These are phyloP conservation scores for Tubosaeta brunneosetosa DNA, from an alignment of 768 basidiomycete genomes.

Conservation along the genomic window DNA sequence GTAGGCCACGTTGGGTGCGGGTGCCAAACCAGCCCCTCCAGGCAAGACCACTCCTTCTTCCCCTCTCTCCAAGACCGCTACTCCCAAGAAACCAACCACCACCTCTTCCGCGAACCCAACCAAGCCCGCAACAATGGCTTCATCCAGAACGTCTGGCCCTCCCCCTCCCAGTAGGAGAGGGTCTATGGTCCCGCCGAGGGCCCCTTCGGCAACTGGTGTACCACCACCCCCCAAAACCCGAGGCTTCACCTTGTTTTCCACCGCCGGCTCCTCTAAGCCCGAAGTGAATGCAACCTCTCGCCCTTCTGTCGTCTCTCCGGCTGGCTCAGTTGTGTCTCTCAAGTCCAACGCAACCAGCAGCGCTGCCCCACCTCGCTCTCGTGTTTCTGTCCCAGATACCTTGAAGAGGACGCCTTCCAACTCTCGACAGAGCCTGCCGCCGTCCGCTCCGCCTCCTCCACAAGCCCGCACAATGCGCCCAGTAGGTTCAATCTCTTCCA, in stretches of 20 bases:
- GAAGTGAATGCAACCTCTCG: slow-evolving; percentile 35
- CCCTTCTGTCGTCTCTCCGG: slow-evolving; percentile 53
- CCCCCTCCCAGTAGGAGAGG: slow-evolving; percentile 31
- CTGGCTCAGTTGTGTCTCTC: slow-evolving; percentile 45
- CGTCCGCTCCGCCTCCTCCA: slow-evolving; percentile 17
- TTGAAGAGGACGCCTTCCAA: slow-evolving; percentile 46
- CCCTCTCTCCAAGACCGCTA: slow-evolving; percentile 28
- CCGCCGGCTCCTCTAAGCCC: slow-evolving; percentile 13
- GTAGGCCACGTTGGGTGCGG: slow-evolving; percentile 64
- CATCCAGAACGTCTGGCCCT: slow-evolving; percentile 29
- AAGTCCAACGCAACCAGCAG: slow-evolving; percentile 35
- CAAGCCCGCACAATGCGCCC: slow-evolving; percentile 43
- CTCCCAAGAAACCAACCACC: slow-evolving; percentile 28
- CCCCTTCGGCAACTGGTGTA: slow-evolving; percentile 37
- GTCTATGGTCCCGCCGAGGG: slow-evolving; percentile 32
- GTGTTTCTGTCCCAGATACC: slow-evolving; percentile 64
- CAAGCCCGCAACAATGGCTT: slow-evolving; percentile 32
- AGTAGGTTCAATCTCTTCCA: slow-evolving; percentile 65
- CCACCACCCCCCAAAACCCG: slow-evolving; percentile 37
- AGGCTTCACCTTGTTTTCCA: slow-evolving; percentile 25
- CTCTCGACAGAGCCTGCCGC: slow-evolving; percentile 40
- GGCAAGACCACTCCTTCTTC: slow-evolving; percentile 39
- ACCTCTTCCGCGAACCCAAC: slow-evolving; percentile 27
- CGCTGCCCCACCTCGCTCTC: slow-evolving; percentile 44
- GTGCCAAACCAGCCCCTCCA: slow-evolving; percentile 41